Base-by-base conservation (phyloP, 257 asterid genomes). In the Datura wrightii region DNA sequence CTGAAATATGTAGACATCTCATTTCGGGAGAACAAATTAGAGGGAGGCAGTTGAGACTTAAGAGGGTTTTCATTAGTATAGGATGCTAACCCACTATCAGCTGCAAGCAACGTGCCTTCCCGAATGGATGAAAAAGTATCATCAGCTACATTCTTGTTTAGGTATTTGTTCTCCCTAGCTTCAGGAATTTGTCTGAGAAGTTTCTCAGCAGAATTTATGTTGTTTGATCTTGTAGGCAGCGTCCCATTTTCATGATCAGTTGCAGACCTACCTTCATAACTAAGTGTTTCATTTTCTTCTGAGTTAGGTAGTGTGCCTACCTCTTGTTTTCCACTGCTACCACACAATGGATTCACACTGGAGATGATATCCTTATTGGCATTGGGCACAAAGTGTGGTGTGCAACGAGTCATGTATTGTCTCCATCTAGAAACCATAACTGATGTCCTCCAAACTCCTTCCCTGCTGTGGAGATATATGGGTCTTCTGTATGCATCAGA, bases 351-450 rank as follows among this genome's bases (percentile, higher is more conserved):
- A 74, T 87, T 42, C 69, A 86, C 92, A 31, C 79, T 42, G 83
- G 87, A 59, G 85, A 84, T 18, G 82, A 86, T 86, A 84, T 84
- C 85, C 84, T 87, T 86, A 85, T 62, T n/a, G 15, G 39, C 79
- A 71, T 71, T 86, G n/a, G 87, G 70, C 34, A 84, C 76, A 79
- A 54, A 37, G 55, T 82, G 83, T 83, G 93, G 85, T 53, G 84
- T 52, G 66, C 48, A 46, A 8, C 93, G 94, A 87, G 90, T 92
- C 90, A 86, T 87, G 87, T 85, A 92, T 85, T 93, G 93, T 90
- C 94, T 95, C 99, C 99, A 97, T 87, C 98, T 92, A 65, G 98
- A 97, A 71, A 94, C 90, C 93, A 97, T 88, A 37, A 96, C 93
- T 39, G 98, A 89, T n/a, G 98, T 92, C 89, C 99, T 91, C 87